Base-by-base conservation (phyloP, 108 stramenopile genomes). In the Cyclotella atomus region DNA sequence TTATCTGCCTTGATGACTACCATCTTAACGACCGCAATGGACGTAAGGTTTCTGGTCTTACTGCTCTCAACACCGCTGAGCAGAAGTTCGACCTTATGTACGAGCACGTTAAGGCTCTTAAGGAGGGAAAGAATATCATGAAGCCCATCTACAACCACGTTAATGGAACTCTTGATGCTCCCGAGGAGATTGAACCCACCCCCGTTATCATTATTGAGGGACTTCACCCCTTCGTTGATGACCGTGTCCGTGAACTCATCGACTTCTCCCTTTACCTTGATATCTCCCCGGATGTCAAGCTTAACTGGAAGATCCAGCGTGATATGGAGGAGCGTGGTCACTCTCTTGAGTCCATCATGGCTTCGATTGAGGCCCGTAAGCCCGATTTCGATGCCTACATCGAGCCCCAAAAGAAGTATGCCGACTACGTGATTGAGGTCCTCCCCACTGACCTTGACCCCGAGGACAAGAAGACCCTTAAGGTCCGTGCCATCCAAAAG, bases 131-230 rank as follows among this genome's bases (percentile, higher is more conserved):
- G 82, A 84, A 92, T 35, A 70, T 98, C 69, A 74, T 77, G 68
- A 98, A 98, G 94, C 97, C 97, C 82, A 98, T 98, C 73, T 98
- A 98, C 96, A 98, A 98, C 87, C 97, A 98, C 91, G 97, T 97
- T 59, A 98, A 98, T 85, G 97, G 97, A 72, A 98, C 97, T 69
- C 95, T 98, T 65, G 97, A 98, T 84, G 82, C 84, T 24, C 97
- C 97, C 41, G 97, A 98, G 84, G 92, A 88, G 70, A 87, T 98
- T 70, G 94, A 92, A 71, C 89, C 97, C 46, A 98, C 97, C 55
- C 97, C 95, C 33, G 96, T 98, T 81, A 94, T 98, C 71, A 98
- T 98, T 81, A 88, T 98, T 73, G 97, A 98, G 78, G 97, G 97
- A 73, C 93, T 98, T 76, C 97, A 98, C 90, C 97, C 97, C 70